Base-by-base conservation (phyloP, 768 basidiomycete genomes). In the Fomitopsis pulvina region DNA sequence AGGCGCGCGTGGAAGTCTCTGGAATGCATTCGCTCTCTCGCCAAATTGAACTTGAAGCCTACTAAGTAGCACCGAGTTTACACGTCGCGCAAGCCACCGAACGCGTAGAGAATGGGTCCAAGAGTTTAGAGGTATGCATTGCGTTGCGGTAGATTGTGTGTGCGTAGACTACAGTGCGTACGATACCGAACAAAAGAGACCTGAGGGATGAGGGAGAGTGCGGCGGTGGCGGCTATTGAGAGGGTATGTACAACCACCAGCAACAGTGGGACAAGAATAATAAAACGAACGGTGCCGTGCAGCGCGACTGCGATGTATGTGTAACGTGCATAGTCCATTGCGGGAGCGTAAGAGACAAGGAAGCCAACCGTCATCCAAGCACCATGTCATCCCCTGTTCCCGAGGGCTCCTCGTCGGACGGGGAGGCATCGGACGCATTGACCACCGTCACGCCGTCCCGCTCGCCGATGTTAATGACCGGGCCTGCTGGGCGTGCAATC, bases 91-190 rank as follows among this genome's bases (percentile, higher is more conserved):
- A n/a, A n/a, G n/a, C n/a, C n/a, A n/a, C n/a, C n/a, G n/a, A n/a
- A n/a, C n/a, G n/a, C n/a, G n/a, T n/a, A n/a, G n/a, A n/a, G n/a
- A n/a, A n/a, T n/a, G 8, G 5, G 2, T 38, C 4, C 16, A 37
- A 30, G n/a, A n/a, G n/a, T n/a, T 37, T 8, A 32, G 20, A 30
- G 46, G 34, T 38, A 47, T 46, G 32, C 18, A 47, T 47, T 34
- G 46, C 37, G 37, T 46, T 32, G 37, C 20, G 30, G 16, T 47
- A 47, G 46, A 47, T 24, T 37, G 46, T 47, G 18, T 44, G 37
- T 47, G 26, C 27, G 46, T 47, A 44, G 43, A 37, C 43, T 44
- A 44, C 43, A 44, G 16, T 44, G 43, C 34, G 46, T 22, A 14
- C 7, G 46, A 47, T 4, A 27, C 27, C 11, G 34, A 4, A 44